A percentile compares a stretch with the other conserved stretches of the same genome.
Evolutionary conservation across 2,329 filamentous ascomycete genomes (phyloP).

Genomic region (Clarireedia sp.): DNA sequence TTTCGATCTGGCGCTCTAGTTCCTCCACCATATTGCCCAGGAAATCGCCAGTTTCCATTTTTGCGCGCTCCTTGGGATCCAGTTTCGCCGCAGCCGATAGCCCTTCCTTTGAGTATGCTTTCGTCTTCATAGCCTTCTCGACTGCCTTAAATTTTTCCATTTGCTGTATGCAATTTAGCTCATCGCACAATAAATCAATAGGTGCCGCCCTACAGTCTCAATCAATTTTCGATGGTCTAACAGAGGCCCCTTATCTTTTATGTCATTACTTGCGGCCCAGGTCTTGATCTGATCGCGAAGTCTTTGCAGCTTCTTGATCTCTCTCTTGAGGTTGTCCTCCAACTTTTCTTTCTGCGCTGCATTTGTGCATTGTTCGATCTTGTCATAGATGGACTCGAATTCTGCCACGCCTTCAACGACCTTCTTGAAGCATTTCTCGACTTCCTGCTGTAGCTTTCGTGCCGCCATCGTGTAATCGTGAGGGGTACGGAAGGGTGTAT

Average conservation of each 20-base stretch:
- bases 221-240: constrained; percentile 92
- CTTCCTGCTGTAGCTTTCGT: constrained; percentile 94
- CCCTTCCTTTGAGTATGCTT: constrained; percentile 97
- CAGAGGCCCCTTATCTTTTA: constrained; percentile 97
- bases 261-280: constrained; percentile 96
- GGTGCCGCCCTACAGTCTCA: constrained; percentile 64
- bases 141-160: constrained; percentile 99
- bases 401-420: constrained; percentile 85
- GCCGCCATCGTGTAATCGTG: constrained; percentile 65
- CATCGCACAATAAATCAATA: constrained; percentile 10
- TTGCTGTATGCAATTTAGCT: constrained; percentile 52
- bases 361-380: constrained; percentile 89
- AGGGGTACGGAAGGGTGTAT: constrained; percentile 11
- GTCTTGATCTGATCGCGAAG: constrained; percentile 98
- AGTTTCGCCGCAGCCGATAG: constrained; percentile 84
- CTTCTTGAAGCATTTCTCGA: constrained; percentile 99
- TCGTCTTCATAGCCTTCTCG: constrained; percentile 99
- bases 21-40: constrained; percentile 82
- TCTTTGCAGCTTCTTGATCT: constrained; percentile 99
- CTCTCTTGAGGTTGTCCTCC: constrained; percentile 94
- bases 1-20: constrained; percentile 87
- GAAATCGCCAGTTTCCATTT: constrained; percentile 81
- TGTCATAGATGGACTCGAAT: constrained; percentile 94
- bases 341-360: constrained; percentile 95
- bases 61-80: constrained; percentile 96